Evolutionary conservation across 345 rosid species (phyloP).

Genomic region (Aquilaria sinensis): DNA sequence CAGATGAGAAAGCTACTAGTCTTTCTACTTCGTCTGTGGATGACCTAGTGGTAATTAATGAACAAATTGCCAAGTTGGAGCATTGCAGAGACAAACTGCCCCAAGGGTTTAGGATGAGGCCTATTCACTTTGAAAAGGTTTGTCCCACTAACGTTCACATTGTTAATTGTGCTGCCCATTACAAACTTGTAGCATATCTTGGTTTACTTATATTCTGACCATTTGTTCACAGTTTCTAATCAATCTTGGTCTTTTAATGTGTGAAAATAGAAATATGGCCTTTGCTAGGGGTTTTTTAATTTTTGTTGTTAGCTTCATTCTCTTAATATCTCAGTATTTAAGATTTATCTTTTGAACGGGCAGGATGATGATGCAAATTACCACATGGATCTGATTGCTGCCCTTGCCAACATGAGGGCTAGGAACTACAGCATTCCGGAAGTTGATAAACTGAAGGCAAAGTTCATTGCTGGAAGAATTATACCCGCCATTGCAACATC

Average conservation of each 20-base stretch:
- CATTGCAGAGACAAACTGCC: slow-evolving; percentile 48
- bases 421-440: slow-evolving; percentile 95
- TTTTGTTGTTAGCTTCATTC: not conserved
- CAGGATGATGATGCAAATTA: slow-evolving; percentile 98
- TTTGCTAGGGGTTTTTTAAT: not conserved
- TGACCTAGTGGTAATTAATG: slow-evolving; percentile 74
- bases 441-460: slow-evolving; percentile 97
- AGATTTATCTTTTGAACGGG: slow-evolving; percentile 8
- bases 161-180: not conserved
- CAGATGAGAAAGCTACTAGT: slow-evolving; percentile 90
- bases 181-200: not conserved
- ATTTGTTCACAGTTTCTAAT: not conserved
- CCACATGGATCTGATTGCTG: slow-evolving; percentile 98
- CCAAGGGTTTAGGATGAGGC: slow-evolving; percentile 71
- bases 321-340: not conserved
- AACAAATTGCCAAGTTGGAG: slow-evolving; percentile 58
- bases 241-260: too few species aligned
- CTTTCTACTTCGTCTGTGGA: slow-evolving; percentile 72
- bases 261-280: too few species aligned
- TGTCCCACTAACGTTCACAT: not conserved
- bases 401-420: slow-evolving; percentile 99
- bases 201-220: not conserved
- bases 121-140: slow-evolving; percentile 98
- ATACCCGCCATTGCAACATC: slow-evolving; percentile 98
- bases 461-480: slow-evolving; percentile 98